Base-by-base conservation (phyloP, 2,329 filamentous ascomycete species). In the Pezicula neosporulosa region DNA sequence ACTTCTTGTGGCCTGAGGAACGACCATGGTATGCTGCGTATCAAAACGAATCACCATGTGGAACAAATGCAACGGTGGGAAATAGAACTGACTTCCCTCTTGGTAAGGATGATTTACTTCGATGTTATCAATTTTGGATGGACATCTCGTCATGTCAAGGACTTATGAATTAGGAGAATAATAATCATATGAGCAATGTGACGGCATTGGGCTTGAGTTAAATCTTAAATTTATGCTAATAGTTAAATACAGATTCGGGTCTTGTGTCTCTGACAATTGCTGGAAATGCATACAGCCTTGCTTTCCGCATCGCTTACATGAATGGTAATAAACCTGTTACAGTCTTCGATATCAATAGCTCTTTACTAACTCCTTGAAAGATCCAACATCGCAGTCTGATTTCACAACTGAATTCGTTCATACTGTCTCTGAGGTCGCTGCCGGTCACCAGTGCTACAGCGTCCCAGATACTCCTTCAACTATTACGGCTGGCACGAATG, bases 1-100 rank as follows among this genome's bases (percentile, higher is more conserved):
- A 77, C 9, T 82, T 85, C 62, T 69, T 84, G 66, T 85, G 81
- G 81, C 82, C 81, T 4, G 62, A 71, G 13, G 80, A 84, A 64
- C 72, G 81, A 47, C 68, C 70, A 38, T 86, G 81, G 80, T 70
- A 70, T 46, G 77, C 74, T 28, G 70, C 71, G 12, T 66, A 73
- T 36, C 81, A 85, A 60, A 83, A 83, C 59, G 77, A 64, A 5
- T 70, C 74, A 6, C 82, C 82, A 0, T 85, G 82, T 59, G 81
- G 82, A 48, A 81, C 78, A 10, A 66, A 68, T 10, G 69, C 71
- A 15, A 68, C 70, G 1, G 68, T 73, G 3, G 66, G 65, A 0
- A 80, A 80, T 54, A 69, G 82, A 49, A 83, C 80, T 0, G 62
- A 73, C 4, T 85, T 83, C 55, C 82, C 82, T 21, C 59, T 85